These are phyloP conservation scores for Elsinoe arachidis DNA, from an alignment of 2,329 filamentous ascomycete genomes.

Conservation along the genomic window DNA sequence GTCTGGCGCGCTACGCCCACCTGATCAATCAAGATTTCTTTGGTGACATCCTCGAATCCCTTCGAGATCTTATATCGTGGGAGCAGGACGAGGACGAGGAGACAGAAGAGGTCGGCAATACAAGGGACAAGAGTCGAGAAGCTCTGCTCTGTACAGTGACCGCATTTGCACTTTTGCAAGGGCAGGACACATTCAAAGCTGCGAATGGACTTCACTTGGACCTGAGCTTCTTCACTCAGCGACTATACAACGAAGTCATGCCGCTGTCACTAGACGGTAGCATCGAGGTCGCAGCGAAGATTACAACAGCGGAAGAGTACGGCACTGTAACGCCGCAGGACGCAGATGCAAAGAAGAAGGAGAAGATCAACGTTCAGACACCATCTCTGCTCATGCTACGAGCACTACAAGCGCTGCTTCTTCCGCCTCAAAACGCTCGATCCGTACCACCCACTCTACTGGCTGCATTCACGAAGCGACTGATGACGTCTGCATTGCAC, in stretches of 20 bases:
- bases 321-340: not conserved
- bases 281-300: constrained; percentile 62
- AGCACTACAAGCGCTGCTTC: constrained; percentile 70
- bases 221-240: constrained; percentile 87
- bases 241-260: constrained; percentile 81
- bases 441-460: constrained; percentile 72
- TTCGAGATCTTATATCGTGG: constrained; percentile 83
- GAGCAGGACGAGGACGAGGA: constrained; percentile 41
- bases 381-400: constrained; percentile 87
- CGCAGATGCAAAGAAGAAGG: constrained; percentile 27
- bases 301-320: not conserved
- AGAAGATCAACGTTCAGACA: constrained; percentile 88
- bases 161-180: constrained; percentile 89
- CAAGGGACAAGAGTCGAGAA: constrained; percentile 73
- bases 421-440: constrained; percentile 65
- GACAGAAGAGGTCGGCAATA: constrained; percentile 39
- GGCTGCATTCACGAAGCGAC: constrained; percentile 88
- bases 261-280: constrained; percentile 72
- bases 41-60: constrained; percentile 83
- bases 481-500: constrained; percentile 73
- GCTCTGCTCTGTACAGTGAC: constrained; percentile 90
- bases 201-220: constrained; percentile 77
- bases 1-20: constrained; percentile 85
- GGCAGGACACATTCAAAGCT: constrained; percentile 83
- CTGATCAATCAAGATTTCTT: constrained; percentile 99